Evolutionary conservation across 2,329 filamentous ascomycete genomes (phyloP), one percentile per base, ranked within the genome.

Genomic region (Curvularia eragrostidis): DNA sequence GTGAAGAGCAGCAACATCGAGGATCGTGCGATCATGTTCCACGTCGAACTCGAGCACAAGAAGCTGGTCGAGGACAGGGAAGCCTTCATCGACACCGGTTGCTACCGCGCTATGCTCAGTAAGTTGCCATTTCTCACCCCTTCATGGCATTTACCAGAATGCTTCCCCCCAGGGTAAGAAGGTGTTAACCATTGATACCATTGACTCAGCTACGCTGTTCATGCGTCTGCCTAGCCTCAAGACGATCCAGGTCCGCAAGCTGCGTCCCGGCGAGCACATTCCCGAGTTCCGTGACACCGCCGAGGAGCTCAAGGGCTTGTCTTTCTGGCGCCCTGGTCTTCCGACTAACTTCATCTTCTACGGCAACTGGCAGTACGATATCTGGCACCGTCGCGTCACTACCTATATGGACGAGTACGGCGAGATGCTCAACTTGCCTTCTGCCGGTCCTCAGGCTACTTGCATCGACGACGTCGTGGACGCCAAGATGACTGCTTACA

Each of bases 291-390:
- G n/a, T n/a, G 13, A 38, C 5, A 56, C 58, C 1, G 26, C 26
- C 2, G 13, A 58, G 3, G 23, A 49, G 7, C 43, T 68, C 28
- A 46, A 57, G 32, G 7, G 54, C 2, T 38, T 69, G 7, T 68
- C 67, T 1, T 67, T 59, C 48, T 64, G 62, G 44, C 34, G 23
- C 3, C n/a, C 53, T 0, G 21, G 19, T 6, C 39, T 66, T 10
- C 46, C 59, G 21, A 54, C 51, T 24, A 61, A 63, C 19, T 1
- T 39, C 10, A 54, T 66, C 46, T 65, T 56, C 56, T 70, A 68
- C 30, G 64, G 60, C 9, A 58, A 59, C 34, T 68, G 59, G 55
- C 54, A 66, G 52, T 68, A 70, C 49, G 67, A 68, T 8, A 62
- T 42, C 9, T 7, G 53, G 2, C 58, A 68, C 32, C 38, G 38